Base-by-base conservation (phyloP, 1,284 basidiomycete species). In the Omphalotus olearius region DNA sequence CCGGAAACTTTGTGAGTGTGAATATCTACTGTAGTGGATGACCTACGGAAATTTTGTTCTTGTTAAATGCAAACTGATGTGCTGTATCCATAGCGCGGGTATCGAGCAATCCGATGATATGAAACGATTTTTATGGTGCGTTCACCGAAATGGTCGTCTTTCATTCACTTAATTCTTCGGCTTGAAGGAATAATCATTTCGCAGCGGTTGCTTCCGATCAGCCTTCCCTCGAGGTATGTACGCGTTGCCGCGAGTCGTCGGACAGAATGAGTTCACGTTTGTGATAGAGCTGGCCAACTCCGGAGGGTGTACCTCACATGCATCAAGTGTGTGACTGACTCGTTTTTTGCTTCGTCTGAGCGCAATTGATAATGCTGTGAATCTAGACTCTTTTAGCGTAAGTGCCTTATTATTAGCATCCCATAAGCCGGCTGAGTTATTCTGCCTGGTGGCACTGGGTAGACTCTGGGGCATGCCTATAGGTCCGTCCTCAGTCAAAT, bases 381-480 rank as follows among this genome's bases (percentile, higher is more conserved):
- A 11, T 36, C 17, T 59, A 85, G 81, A 85, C 83, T 17, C 67
- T 85, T 49, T 62, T 86, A 33, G 80, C 74, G 82, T 84, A 60
- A 62, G 79, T 64, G 6, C 6, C 7, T 33, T 9, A 33, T 33
- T 33, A 9, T 13, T 35, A 10, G 18, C 45, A 13, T n/a, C 6
- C 23, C 23, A 23, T 11, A 11, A 23, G 23, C 2, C 28, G 35
- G 13, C 14, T 43, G 16, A 45, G 13, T 37, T 11, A 35, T 11
- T 37, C 28, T 40, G 4, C 10, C 33, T 40, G 23, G 23, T 23
- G 23, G 23, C 23, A 26, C 6, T 44, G 16, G 18, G 20, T 25
- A 84, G 83, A 3, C 65, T 85, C 6, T 86, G 81, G 80, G 82
- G 83, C 10, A 85, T 86, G 83, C 84, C 84, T 11, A 81, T 85